These are phyloP conservation scores for Penicillium sp. DNA, from an alignment of 2,329 filamentous ascomycete species.

Conservation along the genomic window DNA sequence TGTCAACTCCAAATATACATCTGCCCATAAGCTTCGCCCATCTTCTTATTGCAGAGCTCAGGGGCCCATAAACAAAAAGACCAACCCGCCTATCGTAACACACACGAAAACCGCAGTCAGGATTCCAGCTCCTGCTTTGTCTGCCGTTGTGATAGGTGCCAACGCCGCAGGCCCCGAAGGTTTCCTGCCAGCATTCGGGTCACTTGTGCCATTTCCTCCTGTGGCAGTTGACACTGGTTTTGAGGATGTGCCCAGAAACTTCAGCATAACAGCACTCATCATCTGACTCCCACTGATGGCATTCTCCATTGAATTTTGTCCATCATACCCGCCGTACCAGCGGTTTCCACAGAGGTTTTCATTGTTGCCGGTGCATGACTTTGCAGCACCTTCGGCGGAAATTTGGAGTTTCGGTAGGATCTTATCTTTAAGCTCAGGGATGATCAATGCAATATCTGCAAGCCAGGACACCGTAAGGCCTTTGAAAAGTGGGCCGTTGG, in stretches of 20 bases:
- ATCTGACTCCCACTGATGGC: constrained; percentile 66
- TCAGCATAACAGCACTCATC: constrained; percentile 33
- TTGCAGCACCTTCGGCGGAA: constrained; percentile 59
- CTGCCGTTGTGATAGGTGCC: not conserved
- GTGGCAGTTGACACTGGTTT: constrained; percentile 2
- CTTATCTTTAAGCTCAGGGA: constrained; percentile 53
- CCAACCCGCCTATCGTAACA: not conserved
- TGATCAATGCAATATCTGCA: constrained; percentile 57
- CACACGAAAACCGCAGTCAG: not conserved
- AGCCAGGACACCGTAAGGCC: constrained; percentile 68
- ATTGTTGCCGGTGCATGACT: constrained; percentile 58
- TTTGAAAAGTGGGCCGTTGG: constrained; percentile 62
- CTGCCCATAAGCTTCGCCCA: not conserved
- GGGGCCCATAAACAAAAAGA: not conserved
- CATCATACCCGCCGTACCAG: constrained; percentile 58
- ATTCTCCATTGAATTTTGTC: constrained; percentile 61
- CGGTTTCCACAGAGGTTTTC: constrained; percentile 63
- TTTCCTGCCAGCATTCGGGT: not conserved
- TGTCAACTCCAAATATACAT: not conserved
- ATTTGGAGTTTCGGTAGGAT: constrained; percentile 58
- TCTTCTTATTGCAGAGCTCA: not conserved
- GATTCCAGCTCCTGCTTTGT: constrained; percentile 4
- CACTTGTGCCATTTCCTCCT: not conserved
- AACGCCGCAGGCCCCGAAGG: not conserved
- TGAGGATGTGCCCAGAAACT: not conserved